Evolutionary conservation across 2,329 filamentous ascomycete species (phyloP).

Genomic region (Botrytis squamosa): DNA sequence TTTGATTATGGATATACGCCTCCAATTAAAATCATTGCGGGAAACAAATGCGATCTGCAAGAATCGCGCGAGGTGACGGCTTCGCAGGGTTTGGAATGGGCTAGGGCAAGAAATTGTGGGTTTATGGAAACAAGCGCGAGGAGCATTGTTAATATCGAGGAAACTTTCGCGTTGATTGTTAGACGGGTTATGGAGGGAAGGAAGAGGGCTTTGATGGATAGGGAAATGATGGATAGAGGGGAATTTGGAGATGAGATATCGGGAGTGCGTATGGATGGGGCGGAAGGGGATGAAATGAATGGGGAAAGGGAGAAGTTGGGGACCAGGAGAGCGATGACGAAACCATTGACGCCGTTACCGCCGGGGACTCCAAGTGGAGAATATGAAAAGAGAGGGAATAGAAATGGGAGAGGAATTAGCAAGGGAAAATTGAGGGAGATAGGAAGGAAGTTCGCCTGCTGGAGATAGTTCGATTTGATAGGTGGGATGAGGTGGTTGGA

Average conservation of each 20-base stretch:
- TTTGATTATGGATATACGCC: conserved; percentile 31
- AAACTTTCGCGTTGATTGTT: conserved; percentile 75
- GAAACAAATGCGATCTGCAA: conserved; percentile 83
- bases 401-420: not conserved
- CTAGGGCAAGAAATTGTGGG: conserved; percentile 67
- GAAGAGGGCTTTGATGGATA: conserved; percentile 23
- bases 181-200: conserved; percentile 56
- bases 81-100: conserved; percentile 73
- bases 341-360: conserved; percentile 7
- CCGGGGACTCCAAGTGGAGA: not conserved
- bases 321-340: conserved; percentile 15
- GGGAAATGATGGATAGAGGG: not conserved
- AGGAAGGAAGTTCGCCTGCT: conserved; percentile 27
- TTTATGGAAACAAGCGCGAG: conserved; percentile 89
- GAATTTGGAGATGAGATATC: not conserved
- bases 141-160: conserved; percentile 84
- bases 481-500: not conserved
- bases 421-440: not conserved
- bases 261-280: not conserved
- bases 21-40: conserved; percentile 79
- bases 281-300: conserved; percentile 20
- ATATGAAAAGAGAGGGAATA: not conserved
- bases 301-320: not conserved
- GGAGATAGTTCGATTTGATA: conserved; percentile 14
- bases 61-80: conserved; percentile 67